A percentile compares a stretch with the other conserved stretches of the same genome.
phyloP scores from a whole-genome alignment of 2,329 filamentous ascomycete genomes.

The Sporothrix pseudoabietina region DNA sequence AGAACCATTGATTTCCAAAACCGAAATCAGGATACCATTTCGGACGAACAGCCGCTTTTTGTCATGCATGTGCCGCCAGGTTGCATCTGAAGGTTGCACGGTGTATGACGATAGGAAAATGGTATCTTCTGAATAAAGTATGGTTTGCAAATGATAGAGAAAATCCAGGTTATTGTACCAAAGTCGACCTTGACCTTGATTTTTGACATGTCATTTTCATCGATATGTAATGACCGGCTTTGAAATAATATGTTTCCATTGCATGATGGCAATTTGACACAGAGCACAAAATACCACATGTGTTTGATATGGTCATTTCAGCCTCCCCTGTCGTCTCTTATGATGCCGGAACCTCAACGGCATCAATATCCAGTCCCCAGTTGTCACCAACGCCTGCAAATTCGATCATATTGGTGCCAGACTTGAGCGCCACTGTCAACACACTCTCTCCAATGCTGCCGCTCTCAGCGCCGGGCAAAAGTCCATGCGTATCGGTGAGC shows the following conservation, averaged over 20 bases:
- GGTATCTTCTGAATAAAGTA: background rate
- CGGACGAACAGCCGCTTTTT: conserved; percentile 1
- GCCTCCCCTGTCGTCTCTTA: background rate
- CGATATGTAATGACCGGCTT: background rate
- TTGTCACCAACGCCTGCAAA: conserved; percentile 47
- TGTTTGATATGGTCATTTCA: background rate
- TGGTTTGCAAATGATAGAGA: no score
- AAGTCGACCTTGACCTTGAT: background rate
- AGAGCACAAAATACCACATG: background rate
- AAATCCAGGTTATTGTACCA: background rate
- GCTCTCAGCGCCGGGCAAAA: conserved; percentile 56
- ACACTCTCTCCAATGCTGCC: conserved; percentile 50
- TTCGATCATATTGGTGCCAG: conserved; percentile 53
- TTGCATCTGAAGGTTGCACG: background rate
- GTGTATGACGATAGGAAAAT: background rate
- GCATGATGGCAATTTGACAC: background rate
- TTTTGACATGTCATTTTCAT: background rate
- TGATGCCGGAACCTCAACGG: conserved; percentile 50
- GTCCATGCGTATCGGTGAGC: conserved; percentile 49
- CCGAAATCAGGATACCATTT: background rate
- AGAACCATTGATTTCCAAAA: background rate
- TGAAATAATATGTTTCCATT: background rate
- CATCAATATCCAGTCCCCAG: conserved; percentile 57
- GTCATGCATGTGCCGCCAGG: background rate
- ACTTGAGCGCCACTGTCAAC: conserved; percentile 52